Evolutionary conservation across 306 rosid species (phyloP).

Genomic region (Cicer bijugum): DNA sequence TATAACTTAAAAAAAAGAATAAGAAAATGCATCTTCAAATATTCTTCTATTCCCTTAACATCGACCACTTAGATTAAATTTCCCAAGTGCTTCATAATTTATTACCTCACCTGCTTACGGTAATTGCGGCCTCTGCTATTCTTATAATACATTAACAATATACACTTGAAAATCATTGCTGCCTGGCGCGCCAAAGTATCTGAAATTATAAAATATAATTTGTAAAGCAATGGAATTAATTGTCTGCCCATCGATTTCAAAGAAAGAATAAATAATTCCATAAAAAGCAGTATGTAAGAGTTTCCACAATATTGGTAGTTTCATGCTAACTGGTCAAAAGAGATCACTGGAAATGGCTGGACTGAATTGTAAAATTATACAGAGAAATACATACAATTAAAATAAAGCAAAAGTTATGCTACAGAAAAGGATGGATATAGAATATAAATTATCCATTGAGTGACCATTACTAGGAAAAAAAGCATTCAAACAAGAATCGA

Average conservation of each 20-base stretch:
- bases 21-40: slow-evolving; percentile 23
- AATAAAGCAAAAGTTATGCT: slow-evolving; percentile 5
- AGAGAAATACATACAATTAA: not conserved
- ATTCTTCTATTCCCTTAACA: slow-evolving; percentile 27
- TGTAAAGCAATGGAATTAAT: slow-evolving; percentile 34
- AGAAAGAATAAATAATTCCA: slow-evolving; percentile 29
- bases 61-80: slow-evolving; percentile 9
- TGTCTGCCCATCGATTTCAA: not conserved
- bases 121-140: slow-evolving; percentile 90
- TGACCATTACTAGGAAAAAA: not conserved
- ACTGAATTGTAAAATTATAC: slow-evolving; percentile 5
- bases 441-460: not conserved
- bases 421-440: slow-evolving; percentile 16
- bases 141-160: slow-evolving; percentile 82
- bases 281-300: slow-evolving; percentile 13
- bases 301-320: slow-evolving; percentile 8
- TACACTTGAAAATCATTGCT: slow-evolving; percentile 82
- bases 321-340: not conserved
- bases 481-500: not conserved
- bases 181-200: slow-evolving; percentile 95
- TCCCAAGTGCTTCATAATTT: slow-evolving; percentile 29
- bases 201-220: slow-evolving; percentile 52
- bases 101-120: slow-evolving; percentile 84
- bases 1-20: slow-evolving; percentile 20
- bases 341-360: slow-evolving; percentile 4